Evolutionary conservation across 2,329 filamentous ascomycete species (phyloP), one percentile per base, ranked within the genome.

Genomic region (Diaporthe australafricana): DNA sequence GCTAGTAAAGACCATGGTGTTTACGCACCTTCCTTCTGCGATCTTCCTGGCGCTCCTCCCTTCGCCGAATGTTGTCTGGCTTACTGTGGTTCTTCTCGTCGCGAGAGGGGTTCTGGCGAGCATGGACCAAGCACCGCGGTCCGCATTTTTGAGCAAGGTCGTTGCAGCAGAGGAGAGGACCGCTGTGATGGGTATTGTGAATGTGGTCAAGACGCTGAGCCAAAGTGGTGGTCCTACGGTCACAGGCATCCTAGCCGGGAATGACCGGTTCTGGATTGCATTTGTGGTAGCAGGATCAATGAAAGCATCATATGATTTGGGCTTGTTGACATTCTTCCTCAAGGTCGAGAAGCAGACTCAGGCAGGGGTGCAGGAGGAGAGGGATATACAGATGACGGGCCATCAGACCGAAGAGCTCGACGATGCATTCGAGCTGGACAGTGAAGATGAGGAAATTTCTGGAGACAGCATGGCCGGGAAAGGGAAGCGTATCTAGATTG

Each of bases 1-100:
- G 7, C 88, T 94, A 45, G 87, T 94, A 55, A 90, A 90, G 84
- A 93, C 92, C 1, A 94, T 94, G 92, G 91, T 93, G 11, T 92
- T 93, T 77, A 93, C 92, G 0, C 92, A 94, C 75, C 83, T 94
- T 0, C 92, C 92, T 0, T 93, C 91, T 0, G 85, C 92, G 9
- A 80, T 94, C 32, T 91, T 90, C 75, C 85, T 94, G 1, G 83
- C 88, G 17, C 80, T 94, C 25, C 89, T 94, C 27, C 88, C 90
- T 0, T 76, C 91, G 0, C 89, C 91, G 0, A 79, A 83, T 25
- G 83, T 84, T 4, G 81, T 90, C 0, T 83, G 83, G 14, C 73
- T 90, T 30, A 68, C 91, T 0, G 84, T 93, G 56, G 79, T 85
- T 0, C 88, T 94, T 70, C 83, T 94, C 14, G 79, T 92, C 20